These are phyloP conservation scores for Syncephalastrum sp. DNA, from an alignment of 371 early-diverging fungal species.

Conservation along the genomic window DNA sequence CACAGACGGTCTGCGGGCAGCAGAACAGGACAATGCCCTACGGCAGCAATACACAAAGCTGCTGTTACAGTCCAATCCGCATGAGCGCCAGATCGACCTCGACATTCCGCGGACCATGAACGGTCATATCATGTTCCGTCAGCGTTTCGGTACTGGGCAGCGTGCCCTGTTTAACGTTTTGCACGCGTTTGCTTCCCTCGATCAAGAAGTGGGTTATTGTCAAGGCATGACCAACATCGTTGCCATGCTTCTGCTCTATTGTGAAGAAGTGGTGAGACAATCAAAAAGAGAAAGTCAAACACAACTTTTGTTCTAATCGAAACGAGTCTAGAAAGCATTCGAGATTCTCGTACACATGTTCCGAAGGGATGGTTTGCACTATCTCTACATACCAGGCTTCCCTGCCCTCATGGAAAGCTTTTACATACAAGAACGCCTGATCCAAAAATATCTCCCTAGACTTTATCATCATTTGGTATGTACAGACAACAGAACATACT, in stretches of 20 bases:
- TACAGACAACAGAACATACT: neutral
- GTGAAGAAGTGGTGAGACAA: constrained; percentile 79
- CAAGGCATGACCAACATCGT: constrained; percentile 94
- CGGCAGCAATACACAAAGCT: constrained; percentile 17
- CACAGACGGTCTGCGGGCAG: constrained; percentile 22
- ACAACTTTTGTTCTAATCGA: neutral
- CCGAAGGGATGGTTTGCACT: constrained; percentile 48
- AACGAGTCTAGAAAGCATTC: constrained; percentile 47
- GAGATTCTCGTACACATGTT: constrained; percentile 56
- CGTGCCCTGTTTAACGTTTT: constrained; percentile 78
- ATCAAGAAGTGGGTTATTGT: constrained; percentile 90
- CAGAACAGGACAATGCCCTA: constrained; percentile 19
- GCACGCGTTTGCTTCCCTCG: constrained; percentile 85
- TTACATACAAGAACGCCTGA: constrained; percentile 58
- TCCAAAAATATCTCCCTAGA: constrained; percentile 50
- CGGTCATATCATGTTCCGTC: constrained; percentile 66
- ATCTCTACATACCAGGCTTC: constrained; percentile 62
- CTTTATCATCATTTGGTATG: constrained; percentile 51
- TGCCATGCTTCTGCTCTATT: constrained; percentile 85
- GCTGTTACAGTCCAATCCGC: constrained; percentile 30
- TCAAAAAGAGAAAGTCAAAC: neutral
- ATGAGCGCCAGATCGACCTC: constrained; percentile 68
- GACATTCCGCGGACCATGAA: constrained; percentile 65
- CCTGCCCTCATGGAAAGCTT: constrained; percentile 64
- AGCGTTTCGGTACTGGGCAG: constrained; percentile 63